A percentile compares a stretch with the other conserved stretches of the same genome.
Evolutionary conservation across 768 basidiomycete genomes (phyloP).

Genomic region (Phanerodontia chrysosporium): DNA sequence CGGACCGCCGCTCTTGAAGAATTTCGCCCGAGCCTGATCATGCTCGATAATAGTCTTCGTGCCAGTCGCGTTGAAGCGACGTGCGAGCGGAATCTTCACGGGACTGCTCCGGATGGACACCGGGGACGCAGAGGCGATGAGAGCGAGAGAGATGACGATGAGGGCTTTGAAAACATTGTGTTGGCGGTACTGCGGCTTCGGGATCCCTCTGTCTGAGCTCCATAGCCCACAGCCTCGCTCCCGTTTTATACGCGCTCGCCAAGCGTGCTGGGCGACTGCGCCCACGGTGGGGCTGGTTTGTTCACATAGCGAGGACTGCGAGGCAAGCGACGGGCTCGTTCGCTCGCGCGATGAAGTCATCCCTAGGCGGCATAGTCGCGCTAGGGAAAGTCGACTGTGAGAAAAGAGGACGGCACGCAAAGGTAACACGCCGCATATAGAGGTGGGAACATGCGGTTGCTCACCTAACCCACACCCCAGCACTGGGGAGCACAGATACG

Average conservation of each 20-base stretch:
- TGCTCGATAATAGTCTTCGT: neutral
- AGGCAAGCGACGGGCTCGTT: neutral
- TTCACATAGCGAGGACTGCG: neutral
- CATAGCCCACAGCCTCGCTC: neutral
- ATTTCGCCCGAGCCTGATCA: constrained; percentile 4
- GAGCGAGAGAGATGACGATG: neutral
- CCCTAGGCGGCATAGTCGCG: no score
- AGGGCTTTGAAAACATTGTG: neutral
- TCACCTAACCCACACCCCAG: no score
- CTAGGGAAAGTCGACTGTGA: no score
- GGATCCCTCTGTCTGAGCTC: neutral
- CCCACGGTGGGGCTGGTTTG: no score
- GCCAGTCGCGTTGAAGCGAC: constrained; percentile 7
- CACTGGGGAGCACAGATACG: no score
- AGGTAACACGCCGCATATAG: no score
- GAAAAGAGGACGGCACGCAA: no score
- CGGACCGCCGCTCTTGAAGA: neutral
- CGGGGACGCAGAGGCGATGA: neutral
- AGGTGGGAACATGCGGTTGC: no score
- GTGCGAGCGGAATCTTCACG: constrained; percentile 2
- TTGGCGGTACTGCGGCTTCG: neutral
- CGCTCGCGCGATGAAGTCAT: no score
- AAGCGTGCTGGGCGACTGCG: neutral
- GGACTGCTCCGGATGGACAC: constrained; percentile 1
- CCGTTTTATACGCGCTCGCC: neutral